A percentile compares a stretch with the other conserved stretches of the same genome.
Evolutionary conservation across 192 early-diverging fungal genomes (phyloP).

Genomic region (Linnemannia exigua): DNA sequence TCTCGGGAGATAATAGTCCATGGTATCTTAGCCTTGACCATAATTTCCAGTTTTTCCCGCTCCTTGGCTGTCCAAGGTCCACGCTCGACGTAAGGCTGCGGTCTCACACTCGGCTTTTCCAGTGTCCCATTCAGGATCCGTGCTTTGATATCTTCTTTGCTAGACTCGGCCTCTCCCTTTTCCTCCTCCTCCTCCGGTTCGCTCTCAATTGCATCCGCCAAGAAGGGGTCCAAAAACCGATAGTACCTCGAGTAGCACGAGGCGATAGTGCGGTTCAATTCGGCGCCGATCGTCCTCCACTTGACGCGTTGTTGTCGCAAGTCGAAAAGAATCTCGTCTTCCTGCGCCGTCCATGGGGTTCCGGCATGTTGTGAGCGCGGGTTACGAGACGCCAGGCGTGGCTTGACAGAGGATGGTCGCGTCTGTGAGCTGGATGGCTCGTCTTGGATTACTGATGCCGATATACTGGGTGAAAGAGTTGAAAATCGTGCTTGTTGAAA

Average conservation of each 20-base stretch:
- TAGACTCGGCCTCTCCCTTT: neutral
- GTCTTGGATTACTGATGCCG: neutral
- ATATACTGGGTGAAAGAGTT: neutral
- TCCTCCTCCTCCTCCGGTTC: neutral
- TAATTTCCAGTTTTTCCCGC: constrained; percentile 21
- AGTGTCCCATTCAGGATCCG: neutral
- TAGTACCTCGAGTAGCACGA: constrained; percentile 47
- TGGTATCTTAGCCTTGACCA: constrained; percentile 12
- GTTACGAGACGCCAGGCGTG: neutral
- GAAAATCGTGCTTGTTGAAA: neutral
- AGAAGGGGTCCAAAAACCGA: constrained; percentile 40
- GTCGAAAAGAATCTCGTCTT: constrained; percentile 31
- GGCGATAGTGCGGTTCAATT: constrained; percentile 12
- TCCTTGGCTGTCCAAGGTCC: constrained; percentile 44
- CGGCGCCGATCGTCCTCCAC: constrained; percentile 20
- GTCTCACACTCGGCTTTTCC: neutral
- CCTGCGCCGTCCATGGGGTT: constrained; percentile 16
- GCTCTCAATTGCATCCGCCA: constrained; percentile 39
- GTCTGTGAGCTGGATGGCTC: neutral
- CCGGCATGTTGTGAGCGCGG: neutral
- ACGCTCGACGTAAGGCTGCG: constrained; percentile 19
- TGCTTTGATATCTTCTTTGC: neutral
- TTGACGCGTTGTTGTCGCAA: constrained; percentile 28
- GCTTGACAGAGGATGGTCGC: neutral
- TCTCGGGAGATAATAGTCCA: constrained; percentile 31